These are phyloP conservation scores for Pleurotus ostreatus DNA, from an alignment of 768 basidiomycete species.

Conservation along the genomic window DNA sequence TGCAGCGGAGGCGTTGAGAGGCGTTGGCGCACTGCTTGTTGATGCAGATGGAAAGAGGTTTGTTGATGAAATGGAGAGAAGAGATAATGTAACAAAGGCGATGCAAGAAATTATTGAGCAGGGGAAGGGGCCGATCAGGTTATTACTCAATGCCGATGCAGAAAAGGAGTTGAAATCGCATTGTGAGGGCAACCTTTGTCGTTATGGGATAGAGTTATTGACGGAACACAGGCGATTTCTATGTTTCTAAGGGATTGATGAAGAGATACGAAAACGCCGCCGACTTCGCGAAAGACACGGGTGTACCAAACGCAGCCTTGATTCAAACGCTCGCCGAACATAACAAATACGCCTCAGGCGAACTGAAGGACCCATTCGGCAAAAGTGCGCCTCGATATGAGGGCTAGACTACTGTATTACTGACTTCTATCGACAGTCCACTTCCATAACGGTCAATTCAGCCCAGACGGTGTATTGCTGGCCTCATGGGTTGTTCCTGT, in stretches of 20 bases:
- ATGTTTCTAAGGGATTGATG: constrained; percentile 22
- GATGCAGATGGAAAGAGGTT: constrained; percentile 69
- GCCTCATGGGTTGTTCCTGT: constrained; percentile 22
- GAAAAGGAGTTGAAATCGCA: constrained; percentile 17
- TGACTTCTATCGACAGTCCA: neutral
- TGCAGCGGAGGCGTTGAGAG: constrained; percentile 79
- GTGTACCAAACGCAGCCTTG: constrained; percentile 12
- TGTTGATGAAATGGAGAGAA: constrained; percentile 69
- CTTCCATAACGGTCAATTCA: constrained; percentile 13
- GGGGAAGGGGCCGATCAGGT: constrained; percentile 18
- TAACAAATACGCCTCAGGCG: constrained; percentile 12
- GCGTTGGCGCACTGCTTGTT: constrained; percentile 71
- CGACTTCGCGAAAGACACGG: constrained; percentile 15
- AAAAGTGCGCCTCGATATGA: neutral
- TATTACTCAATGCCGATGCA: constrained; percentile 16
- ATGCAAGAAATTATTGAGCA: constrained; percentile 17
- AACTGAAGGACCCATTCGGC: constrained; percentile 17
- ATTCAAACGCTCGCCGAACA: constrained; percentile 13
- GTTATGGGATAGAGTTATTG: no score
- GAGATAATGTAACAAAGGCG: constrained; percentile 25
- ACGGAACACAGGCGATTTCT: constrained; percentile 17
- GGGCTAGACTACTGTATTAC: neutral
- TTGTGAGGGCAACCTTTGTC: constrained; percentile 11
- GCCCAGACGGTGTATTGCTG: constrained; percentile 13
- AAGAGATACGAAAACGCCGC: constrained; percentile 15